Conservation (phyloP, 2,329 filamentous ascomycete genomes). For the Colletotrichum sp. region DNA sequence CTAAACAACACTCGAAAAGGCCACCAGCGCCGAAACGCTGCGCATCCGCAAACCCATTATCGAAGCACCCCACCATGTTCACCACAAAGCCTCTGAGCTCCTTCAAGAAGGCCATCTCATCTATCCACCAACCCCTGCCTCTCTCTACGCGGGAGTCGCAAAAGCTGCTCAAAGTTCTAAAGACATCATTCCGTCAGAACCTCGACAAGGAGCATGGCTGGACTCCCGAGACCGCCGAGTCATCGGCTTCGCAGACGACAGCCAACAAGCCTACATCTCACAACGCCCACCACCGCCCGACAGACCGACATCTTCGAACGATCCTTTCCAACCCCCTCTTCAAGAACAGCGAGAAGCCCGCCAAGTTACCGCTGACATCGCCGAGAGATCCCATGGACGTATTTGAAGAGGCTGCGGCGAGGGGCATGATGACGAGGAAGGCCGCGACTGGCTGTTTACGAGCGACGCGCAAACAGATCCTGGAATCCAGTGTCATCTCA, state of each 20-base stretch:
- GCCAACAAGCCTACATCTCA: constrained; percentile 4
- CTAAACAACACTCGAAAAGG: background rate
- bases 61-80: constrained; percentile 30
- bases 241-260: constrained; percentile 8
- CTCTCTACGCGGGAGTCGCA: constrained; percentile 56
- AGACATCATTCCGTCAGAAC: constrained; percentile 61
- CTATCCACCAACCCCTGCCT: constrained; percentile 57
- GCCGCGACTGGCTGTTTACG: constrained; percentile 60
- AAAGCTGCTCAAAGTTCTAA: constrained; percentile 61
- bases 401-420: constrained; percentile 60
- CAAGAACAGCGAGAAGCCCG: constrained; percentile 35
- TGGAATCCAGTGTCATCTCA: constrained; percentile 35
- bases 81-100: constrained; percentile 40
- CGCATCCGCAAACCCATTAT: background rate
- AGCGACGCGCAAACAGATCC: constrained; percentile 48
- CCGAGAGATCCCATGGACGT: constrained; percentile 55
- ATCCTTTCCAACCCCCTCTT: constrained; percentile 65
- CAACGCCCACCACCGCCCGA: constrained; percentile 36
- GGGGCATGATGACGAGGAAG: constrained; percentile 60
- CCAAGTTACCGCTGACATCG: constrained; percentile 1
- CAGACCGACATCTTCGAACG: constrained; percentile 57
- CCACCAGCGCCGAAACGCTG: background rate
- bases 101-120: constrained; percentile 45
- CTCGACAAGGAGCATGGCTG: constrained; percentile 64
- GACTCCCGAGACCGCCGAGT: constrained; percentile 32